Conservation (phyloP, 2,329 filamentous ascomycete species). For the Ceratocystiopsis minuta region DNA sequence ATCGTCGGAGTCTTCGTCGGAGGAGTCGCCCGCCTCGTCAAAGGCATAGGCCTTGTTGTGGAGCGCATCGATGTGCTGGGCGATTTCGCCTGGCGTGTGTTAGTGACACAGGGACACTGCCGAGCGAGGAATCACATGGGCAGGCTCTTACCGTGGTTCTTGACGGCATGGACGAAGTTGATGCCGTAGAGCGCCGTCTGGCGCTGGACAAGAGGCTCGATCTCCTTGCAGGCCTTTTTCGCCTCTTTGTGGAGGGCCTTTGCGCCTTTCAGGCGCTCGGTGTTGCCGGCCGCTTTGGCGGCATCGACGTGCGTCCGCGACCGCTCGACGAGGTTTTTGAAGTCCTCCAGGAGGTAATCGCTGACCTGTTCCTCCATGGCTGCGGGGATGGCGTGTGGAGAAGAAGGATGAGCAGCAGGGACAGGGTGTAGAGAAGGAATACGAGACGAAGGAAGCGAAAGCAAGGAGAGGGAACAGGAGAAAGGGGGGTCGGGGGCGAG, state of each 20-base stretch:
- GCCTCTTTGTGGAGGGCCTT: constrained; percentile 19
- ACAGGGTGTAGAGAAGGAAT: too few species aligned
- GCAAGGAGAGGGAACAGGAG: too few species aligned
- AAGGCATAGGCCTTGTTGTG: constrained; percentile 37
- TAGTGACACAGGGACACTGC: too few species aligned
- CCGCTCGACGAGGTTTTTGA: constrained; percentile 34
- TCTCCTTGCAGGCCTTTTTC: constrained; percentile 22
- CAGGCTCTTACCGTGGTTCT: constrained; percentile 30
- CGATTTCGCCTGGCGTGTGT: constrained; percentile 28
- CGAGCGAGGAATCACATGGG: background rate
- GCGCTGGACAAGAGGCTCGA: constrained; percentile 33
- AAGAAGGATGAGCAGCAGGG: background rate
- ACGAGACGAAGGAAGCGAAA: too few species aligned
- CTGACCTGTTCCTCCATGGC: constrained; percentile 11
- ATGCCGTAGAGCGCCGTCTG: constrained; percentile 29
- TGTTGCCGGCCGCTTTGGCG: constrained; percentile 21
- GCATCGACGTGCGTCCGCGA: constrained; percentile 28
- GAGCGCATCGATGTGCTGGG: constrained; percentile 27
- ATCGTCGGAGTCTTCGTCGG: too few species aligned
- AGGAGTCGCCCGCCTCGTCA: constrained; percentile 21
- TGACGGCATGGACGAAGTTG: constrained; percentile 32
- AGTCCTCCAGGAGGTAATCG: constrained; percentile 30
- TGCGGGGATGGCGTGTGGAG: background rate
- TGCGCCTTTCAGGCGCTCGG: constrained; percentile 32
- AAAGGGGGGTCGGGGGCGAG: too few species aligned